Evolutionary conservation across 495 filamentous ascomycete species (phyloP).

Genomic region (Hypoxylon lienhwacheense): DNA sequence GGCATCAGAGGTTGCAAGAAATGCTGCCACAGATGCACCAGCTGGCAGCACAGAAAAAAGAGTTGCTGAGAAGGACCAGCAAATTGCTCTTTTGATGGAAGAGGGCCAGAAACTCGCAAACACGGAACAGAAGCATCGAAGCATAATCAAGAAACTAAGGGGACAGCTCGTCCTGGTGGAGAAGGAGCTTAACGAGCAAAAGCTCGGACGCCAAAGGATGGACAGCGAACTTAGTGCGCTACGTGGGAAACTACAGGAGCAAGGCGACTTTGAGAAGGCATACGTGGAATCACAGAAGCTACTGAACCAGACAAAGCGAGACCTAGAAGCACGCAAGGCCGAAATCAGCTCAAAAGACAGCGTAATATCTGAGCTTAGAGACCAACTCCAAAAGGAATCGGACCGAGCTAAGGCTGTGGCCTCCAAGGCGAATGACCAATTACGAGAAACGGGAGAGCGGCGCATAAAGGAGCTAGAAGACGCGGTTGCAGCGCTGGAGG

Average conservation of each 20-base stretch:
- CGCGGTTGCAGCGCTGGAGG: constrained; percentile 66
- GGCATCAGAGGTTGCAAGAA: constrained; percentile 69
- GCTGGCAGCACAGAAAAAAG: constrained; percentile 71
- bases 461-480: constrained; percentile 70
- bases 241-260: constrained; percentile 62
- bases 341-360: constrained; percentile 68
- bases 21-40: constrained; percentile 60
- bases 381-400: constrained; percentile 68
- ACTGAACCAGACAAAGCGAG: constrained; percentile 68
- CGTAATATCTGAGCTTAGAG: constrained; percentile 68
- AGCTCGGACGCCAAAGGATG: constrained; percentile 66
- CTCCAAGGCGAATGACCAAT: constrained; percentile 64
- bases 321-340: constrained; percentile 64
- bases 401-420: constrained; percentile 68
- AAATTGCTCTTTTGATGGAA: constrained; percentile 84
- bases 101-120: constrained; percentile 89
- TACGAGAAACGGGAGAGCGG: constrained; percentile 67
- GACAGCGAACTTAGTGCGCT: constrained; percentile 62
- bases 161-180: constrained; percentile 61
- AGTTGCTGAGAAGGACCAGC: constrained; percentile 84
- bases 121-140: constrained; percentile 79
- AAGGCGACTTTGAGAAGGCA: constrained; percentile 66
- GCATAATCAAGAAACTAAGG: constrained; percentile 81
- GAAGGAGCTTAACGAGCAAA: constrained; percentile 64
- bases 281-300: constrained; percentile 65